Percentiles rank a stretch among this genome's conserved stretches.
Conservation (phyloP, 148 eudicot genomes). For the Fagopyrum tataricum region DNA sequence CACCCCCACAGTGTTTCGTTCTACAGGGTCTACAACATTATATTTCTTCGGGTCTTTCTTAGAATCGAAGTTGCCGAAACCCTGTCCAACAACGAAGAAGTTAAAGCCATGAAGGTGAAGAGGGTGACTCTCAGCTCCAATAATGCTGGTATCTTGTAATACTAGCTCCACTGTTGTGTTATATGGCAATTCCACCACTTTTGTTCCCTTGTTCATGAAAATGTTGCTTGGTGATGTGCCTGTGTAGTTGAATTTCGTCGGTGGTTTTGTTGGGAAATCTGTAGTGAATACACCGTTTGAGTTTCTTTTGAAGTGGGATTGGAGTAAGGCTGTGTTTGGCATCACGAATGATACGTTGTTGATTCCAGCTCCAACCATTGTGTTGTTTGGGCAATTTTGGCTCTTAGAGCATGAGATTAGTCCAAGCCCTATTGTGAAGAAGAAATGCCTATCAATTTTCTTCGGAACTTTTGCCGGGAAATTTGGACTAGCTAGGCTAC, state of each 20-base stretch:
- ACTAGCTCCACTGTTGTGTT: constrained; percentile 53
- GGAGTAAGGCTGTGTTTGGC: constrained; percentile 50
- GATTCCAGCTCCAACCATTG: constrained; percentile 39
- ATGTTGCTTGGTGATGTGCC: constrained; percentile 49
- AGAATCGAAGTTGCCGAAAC: constrained; percentile 17
- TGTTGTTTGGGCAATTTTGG: constrained; percentile 39
- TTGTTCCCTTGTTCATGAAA: constrained; percentile 35
- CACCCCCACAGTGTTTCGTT: constrained; percentile 15
- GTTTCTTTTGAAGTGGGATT: constrained; percentile 34
- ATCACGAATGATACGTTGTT: constrained; percentile 55
- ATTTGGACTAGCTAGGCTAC: constrained; percentile 36
- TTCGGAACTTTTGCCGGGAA: constrained; percentile 60
- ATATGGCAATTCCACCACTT: constrained; percentile 36
- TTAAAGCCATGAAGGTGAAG: constrained; percentile 24
- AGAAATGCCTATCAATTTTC: constrained; percentile 36
- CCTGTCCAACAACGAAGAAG: constrained; percentile 21
- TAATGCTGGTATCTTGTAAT: constrained; percentile 56
- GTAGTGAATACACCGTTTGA: constrained; percentile 36
- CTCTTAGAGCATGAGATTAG: constrained; percentile 46
- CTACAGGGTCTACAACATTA: constrained; percentile 13
- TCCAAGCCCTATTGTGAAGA: constrained; percentile 59
- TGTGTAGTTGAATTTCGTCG: constrained; percentile 43
- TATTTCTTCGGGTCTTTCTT: constrained; percentile 14
- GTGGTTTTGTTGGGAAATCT: constrained; percentile 41
- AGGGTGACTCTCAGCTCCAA: constrained; percentile 31